Evolutionary conservation across 768 basidiomycete genomes (phyloP).

Genomic region (Tricholoma furcatifolium): DNA sequence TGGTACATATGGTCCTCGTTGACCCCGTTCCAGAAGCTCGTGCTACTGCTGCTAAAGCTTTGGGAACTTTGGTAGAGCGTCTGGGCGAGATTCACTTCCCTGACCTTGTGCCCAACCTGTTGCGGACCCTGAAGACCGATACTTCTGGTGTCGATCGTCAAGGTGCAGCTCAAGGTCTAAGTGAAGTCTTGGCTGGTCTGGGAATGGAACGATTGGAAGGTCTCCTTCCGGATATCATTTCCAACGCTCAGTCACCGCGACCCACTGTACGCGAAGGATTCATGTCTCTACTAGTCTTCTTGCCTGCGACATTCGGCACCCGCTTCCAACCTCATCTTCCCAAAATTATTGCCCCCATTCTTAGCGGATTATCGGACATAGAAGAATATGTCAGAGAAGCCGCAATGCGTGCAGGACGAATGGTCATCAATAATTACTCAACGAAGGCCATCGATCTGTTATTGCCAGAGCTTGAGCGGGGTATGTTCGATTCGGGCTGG

Average conservation of each 20-base stretch:
- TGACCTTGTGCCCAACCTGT: slow-evolving; percentile 85
- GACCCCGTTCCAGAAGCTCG: slow-evolving; percentile 98
- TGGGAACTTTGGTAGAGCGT: slow-evolving; percentile 95
- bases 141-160: slow-evolving; percentile 95
- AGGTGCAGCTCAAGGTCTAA: slow-evolving; percentile 95
- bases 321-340: slow-evolving; percentile 96
- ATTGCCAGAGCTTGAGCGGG: slow-evolving; percentile 88
- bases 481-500: slow-evolving; percentile 95
- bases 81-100: slow-evolving; percentile 95
- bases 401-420: slow-evolving; percentile 97
- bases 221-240: slow-evolving; percentile 90
- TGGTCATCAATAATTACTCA: slow-evolving; percentile 96
- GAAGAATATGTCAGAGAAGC: slow-evolving; percentile 97
- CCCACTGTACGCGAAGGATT: slow-evolving; percentile 96
- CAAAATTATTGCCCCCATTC: slow-evolving; percentile 90
- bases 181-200: slow-evolving; percentile 91
- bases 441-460: slow-evolving; percentile 89
- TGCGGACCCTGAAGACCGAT: slow-evolving; percentile 88
- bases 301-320: slow-evolving; percentile 94
- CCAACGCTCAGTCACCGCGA: slow-evolving; percentile 85
- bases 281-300: slow-evolving; percentile 94
- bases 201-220: slow-evolving; percentile 98
- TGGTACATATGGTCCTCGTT: slow-evolving; percentile 89
- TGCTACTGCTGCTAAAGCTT: slow-evolving; percentile 94
- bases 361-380: slow-evolving; percentile 86